Evolutionary conservation across 106 monocot species (phyloP).

Genomic region (Apostasia ramifera): DNA sequence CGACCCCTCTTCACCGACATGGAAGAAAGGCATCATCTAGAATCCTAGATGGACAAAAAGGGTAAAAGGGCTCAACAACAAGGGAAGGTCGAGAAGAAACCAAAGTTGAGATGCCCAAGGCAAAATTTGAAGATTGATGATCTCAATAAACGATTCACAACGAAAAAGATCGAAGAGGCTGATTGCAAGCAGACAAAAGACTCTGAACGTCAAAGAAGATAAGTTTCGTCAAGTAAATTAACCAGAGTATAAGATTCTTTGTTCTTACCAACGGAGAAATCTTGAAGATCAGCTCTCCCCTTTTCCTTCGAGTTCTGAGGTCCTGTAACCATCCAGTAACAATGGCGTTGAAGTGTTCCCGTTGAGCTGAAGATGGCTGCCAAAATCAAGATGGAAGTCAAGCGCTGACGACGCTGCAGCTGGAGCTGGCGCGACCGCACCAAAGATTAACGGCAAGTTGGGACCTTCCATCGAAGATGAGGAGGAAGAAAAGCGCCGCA

Average conservation of each 20-base stretch:
- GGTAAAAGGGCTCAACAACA: no score
- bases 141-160: background rate
- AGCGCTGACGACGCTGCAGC: conserved; percentile 18
- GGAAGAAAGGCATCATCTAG: background rate
- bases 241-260: no score
- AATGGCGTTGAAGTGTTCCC: no score
- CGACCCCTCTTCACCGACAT: background rate
- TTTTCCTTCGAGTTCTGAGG: conserved; percentile 71
- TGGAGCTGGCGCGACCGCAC: conserved; percentile 21
- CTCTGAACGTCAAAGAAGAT: no score
- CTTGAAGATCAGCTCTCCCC: conserved; percentile 42
- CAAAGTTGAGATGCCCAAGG: background rate
- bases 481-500: conserved; percentile 38
- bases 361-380: conserved; percentile 60
- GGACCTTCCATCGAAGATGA: conserved; percentile 33
- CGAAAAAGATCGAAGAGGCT: background rate
- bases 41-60: no score
- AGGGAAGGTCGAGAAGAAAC: background rate
- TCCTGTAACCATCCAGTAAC: conserved; percentile 33
- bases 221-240: no score
- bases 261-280: background rate
- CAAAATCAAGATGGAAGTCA: conserved; percentile 48
- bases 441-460: conserved; percentile 64
- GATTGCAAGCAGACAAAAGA: no score
- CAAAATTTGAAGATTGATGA: background rate